Conservation (phyloP, 345 rosid species). For the Mercurialis annua region DNA sequence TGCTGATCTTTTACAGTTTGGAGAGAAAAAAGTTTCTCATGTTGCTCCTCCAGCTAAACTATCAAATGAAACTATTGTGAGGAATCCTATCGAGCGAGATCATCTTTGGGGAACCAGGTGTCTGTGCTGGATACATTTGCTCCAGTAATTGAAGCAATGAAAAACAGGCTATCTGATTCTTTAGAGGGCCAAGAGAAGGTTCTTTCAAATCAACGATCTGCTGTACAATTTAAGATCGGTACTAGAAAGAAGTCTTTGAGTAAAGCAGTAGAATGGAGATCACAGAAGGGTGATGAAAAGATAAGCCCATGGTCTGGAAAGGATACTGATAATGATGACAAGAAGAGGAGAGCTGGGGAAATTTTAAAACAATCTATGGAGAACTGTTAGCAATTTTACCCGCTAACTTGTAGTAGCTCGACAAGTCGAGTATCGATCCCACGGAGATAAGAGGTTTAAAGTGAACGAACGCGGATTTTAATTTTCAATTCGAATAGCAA, state of each 20-base stretch:
- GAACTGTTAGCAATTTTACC: too few relatives aligned
- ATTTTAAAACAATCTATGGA: slow-evolving; percentile 44
- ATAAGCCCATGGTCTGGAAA: slow-evolving; percentile 39
- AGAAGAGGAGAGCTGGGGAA: slow-evolving; percentile 38
- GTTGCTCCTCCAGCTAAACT: slow-evolving; percentile 46
- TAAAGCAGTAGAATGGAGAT: slow-evolving; percentile 23
- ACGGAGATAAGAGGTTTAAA: too few relatives aligned
- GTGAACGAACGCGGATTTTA: too few relatives aligned
- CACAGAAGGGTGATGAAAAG: slow-evolving; percentile 28
- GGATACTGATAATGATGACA: slow-evolving; percentile 42
- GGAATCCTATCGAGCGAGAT: slow-evolving; percentile 29
- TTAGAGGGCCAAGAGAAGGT: slow-evolving; percentile 37
- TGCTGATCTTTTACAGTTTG: slow-evolving; percentile 49
- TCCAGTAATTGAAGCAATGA: slow-evolving; percentile 49
- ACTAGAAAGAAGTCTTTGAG: slow-evolving; percentile 36
- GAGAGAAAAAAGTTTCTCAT: slow-evolving; percentile 58
- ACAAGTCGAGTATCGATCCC: too few relatives aligned
- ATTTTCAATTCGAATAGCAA: too few relatives aligned
- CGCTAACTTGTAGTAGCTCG: too few relatives aligned
- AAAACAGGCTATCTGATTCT: slow-evolving; percentile 34
- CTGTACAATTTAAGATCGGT: slow-evolving; percentile 61
- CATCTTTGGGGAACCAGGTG: slow-evolving; percentile 28
- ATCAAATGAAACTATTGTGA: slow-evolving; percentile 31
- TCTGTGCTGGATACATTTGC: slow-evolving; percentile 49
- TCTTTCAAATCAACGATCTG: slow-evolving; percentile 38